Evolutionary conservation across 2,329 filamentous ascomycete species (phyloP).

Genomic region (Penicillium sp.): DNA sequence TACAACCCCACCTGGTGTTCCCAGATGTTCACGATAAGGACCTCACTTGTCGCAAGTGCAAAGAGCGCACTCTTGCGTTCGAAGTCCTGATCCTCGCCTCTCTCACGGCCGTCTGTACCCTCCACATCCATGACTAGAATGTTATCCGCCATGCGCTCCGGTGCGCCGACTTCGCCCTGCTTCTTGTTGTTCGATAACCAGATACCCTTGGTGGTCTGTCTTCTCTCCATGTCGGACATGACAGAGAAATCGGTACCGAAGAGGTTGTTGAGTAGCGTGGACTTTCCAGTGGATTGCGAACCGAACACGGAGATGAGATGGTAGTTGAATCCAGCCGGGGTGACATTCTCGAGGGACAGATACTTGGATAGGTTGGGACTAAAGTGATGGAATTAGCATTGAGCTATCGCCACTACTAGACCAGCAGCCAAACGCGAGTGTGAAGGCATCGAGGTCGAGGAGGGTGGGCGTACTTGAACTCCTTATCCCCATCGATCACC

Average conservation of each 20-base stretch:
- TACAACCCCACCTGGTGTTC: conserved; percentile 98
- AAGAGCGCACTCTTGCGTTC: conserved; percentile 98
- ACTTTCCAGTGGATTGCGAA: conserved; percentile 97
- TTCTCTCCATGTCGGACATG: conserved; percentile 91
- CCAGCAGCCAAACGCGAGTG: not conserved
- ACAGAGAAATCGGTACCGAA: conserved; percentile 97
- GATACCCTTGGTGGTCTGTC: conserved; percentile 98
- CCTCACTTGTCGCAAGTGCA: conserved; percentile 94
- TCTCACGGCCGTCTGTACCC: conserved; percentile 92
- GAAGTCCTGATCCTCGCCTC: conserved; percentile 98
- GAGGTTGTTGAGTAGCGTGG: conserved; percentile 90
- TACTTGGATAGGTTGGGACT: conserved; percentile 81
- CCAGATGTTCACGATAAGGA: conserved; percentile 98
- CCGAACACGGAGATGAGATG: conserved; percentile 99
- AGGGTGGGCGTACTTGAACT: conserved; percentile 76
- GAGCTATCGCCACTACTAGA: not conserved
- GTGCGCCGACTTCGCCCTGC: conserved; percentile 40
- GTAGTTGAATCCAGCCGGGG: conserved; percentile 95
- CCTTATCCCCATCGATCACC: conserved; percentile 93
- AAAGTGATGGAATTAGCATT: conserved; percentile 14
- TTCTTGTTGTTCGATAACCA: conserved; percentile 98
- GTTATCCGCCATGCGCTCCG: conserved; percentile 82
- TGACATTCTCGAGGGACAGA: conserved; percentile 75
- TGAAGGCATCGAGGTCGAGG: not conserved
- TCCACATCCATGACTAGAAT: conserved; percentile 99